Conservation (phyloP, 345 rosid species). For the Salix caprea region DNA sequence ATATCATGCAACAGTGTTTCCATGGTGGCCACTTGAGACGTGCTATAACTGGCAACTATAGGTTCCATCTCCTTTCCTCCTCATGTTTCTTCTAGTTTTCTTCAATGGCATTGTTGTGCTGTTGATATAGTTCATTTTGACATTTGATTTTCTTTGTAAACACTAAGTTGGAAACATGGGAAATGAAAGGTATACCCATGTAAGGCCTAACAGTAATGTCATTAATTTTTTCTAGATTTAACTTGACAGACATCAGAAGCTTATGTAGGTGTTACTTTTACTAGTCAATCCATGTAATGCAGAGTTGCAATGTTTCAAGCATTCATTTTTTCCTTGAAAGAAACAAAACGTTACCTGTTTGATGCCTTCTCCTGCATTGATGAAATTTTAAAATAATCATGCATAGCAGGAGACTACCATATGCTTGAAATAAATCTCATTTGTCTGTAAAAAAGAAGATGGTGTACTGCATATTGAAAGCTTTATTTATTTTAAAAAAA, state of each 20-base stretch:
- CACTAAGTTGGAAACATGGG: neutral
- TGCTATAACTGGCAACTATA: neutral
- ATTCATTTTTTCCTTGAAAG: neutral
- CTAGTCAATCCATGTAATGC: neutral
- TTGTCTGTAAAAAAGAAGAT: neutral
- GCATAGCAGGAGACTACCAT: neutral
- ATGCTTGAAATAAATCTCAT: neutral
- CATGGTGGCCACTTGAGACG: conserved; percentile 9
- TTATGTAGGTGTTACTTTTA: neutral
- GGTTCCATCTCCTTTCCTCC: neutral
- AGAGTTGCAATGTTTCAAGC: neutral
- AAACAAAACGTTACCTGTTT: neutral
- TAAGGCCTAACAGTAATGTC: neutral
- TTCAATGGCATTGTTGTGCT: neutral
- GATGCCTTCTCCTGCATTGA: neutral
- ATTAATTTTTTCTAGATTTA: neutral
- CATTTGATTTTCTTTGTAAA: neutral
- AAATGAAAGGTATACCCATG: neutral
- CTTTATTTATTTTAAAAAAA: neutral
- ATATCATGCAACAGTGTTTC: neutral
- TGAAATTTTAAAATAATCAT: neutral
- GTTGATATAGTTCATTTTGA: neutral
- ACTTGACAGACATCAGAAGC: neutral
- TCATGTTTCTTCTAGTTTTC: too few relatives aligned
- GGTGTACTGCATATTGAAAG: neutral